These are phyloP conservation scores for Lasiodiplodia sp. DNA, from an alignment of 2,329 filamentous ascomycete species.

Conservation along the genomic window DNA sequence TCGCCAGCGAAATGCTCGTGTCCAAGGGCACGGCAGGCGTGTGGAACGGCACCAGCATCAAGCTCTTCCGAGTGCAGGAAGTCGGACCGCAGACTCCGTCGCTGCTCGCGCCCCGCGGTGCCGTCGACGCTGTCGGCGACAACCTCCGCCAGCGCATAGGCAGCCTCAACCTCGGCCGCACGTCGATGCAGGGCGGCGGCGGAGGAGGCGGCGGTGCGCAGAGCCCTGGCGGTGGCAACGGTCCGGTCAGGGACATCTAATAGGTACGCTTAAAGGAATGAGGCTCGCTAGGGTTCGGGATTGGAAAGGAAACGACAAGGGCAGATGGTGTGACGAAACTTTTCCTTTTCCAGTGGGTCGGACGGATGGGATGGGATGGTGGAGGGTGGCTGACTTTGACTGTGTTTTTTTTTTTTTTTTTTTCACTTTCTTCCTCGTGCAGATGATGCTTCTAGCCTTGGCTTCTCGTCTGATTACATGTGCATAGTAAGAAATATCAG, in stretches of 20 bases:
- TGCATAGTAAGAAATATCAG: neutral
- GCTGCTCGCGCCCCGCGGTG: conserved; percentile 83
- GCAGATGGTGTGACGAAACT: conserved; percentile 16
- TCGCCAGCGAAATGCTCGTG: conserved; percentile 87
- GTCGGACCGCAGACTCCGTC: conserved; percentile 80
- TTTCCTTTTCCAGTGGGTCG: neutral
- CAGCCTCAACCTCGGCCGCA: conserved; percentile 71
- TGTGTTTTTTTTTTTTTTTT: neutral
- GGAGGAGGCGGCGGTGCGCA: conserved; percentile 33
- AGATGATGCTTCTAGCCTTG: neutral
- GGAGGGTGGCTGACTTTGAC: conserved; percentile 3
- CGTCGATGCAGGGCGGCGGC: conserved; percentile 30
- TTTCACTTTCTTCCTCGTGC: neutral
- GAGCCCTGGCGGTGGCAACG: conserved; percentile 31
- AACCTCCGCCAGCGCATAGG: conserved; percentile 88
- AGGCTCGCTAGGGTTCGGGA: neutral
- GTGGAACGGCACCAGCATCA: conserved; percentile 91
- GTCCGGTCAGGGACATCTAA: conserved; percentile 46
- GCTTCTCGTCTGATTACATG: neutral
- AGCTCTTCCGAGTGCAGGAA: conserved; percentile 88
- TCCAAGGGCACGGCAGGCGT: conserved; percentile 87
- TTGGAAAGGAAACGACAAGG: conserved; percentile 1
- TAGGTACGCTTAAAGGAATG: neutral
- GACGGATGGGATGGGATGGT: neutral
- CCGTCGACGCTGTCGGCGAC: conserved; percentile 91